Conservation (phyloP, 192 early-diverging fungal species). For the Linnemannia exigua region DNA sequence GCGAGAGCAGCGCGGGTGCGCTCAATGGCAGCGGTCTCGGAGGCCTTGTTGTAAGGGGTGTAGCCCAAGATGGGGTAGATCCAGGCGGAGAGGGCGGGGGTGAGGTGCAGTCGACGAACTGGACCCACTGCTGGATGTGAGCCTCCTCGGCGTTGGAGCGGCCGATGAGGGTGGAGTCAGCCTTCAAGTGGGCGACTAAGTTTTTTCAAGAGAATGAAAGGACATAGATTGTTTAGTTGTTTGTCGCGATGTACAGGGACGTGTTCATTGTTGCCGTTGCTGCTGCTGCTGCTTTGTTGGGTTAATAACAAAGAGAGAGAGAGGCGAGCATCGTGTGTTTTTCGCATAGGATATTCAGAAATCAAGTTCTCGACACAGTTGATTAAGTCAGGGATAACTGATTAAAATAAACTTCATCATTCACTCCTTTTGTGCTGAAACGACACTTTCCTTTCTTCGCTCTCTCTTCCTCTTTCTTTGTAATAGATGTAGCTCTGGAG, state of each 20-base stretch:
- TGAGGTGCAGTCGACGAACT: constrained; percentile 72
- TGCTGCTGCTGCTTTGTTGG: neutral
- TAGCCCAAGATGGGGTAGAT: constrained; percentile 65
- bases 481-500: neutral
- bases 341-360: constrained; percentile 37
- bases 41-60: constrained; percentile 63
- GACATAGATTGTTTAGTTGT: constrained; percentile 1
- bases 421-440: constrained; percentile 16
- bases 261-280: neutral
- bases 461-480: too few species aligned
- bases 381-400: constrained; percentile 69
- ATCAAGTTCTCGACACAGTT: constrained; percentile 58
- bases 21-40: constrained; percentile 80
- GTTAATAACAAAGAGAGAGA: neutral
- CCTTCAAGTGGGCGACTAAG: constrained; percentile 63
- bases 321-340: neutral
- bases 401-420: constrained; percentile 63
- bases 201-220: neutral
- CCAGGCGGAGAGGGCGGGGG: constrained; percentile 57
- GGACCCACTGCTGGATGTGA: constrained; percentile 73
- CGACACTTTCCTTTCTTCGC: neutral
- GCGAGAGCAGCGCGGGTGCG: constrained; percentile 72
- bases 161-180: constrained; percentile 69
- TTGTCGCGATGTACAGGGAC: neutral
- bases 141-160: constrained; percentile 69